Conservation (phyloP, 495 filamentous ascomycete species). For the Lasiosphaeriaceae sp. region DNA sequence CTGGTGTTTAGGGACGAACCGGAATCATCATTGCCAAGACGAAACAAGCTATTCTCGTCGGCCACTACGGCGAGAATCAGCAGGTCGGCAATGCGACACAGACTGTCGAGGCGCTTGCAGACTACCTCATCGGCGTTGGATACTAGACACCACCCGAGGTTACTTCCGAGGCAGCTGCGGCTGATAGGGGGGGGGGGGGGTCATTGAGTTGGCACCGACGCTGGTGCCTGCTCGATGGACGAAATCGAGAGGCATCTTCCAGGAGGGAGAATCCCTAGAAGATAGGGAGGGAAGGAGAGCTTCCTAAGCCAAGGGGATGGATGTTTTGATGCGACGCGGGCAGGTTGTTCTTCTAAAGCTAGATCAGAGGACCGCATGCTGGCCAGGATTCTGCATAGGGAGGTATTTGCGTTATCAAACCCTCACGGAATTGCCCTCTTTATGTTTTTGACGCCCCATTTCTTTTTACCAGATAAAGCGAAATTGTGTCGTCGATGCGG, state of each 20-base stretch:
- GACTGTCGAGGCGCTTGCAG: conserved; percentile 64
- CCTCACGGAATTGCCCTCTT: background rate
- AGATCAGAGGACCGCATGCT: conserved; percentile 1
- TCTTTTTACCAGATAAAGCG: conserved; percentile 3
- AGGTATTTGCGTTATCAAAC: conserved; percentile 1
- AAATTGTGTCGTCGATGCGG: background rate
- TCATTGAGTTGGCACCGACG: background rate
- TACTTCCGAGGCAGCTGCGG: background rate
- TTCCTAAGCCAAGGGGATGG: background rate
- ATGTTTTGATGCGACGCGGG: conserved; percentile 7
- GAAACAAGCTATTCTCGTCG: conserved; percentile 77
- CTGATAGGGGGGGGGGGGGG: no score
- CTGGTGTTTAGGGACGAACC: conserved; percentile 74
- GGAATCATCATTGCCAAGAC: conserved; percentile 80
- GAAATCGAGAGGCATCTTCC: background rate
- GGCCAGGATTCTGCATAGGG: conserved; percentile 34
- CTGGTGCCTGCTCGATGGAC: background rate
- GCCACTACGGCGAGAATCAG: conserved; percentile 70
- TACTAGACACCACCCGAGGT: conserved; percentile 58
- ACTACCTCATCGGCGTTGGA: conserved; percentile 66
- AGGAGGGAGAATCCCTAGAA: background rate
- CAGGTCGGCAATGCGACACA: conserved; percentile 62
- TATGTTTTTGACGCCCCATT: conserved; percentile 2
- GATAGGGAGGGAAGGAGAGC: background rate
- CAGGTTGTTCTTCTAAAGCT: conserved; percentile 11